Percentiles rank a stretch among this genome's conserved stretches.
Evolutionary conservation across 108 stramenopile species (phyloP).

Genomic region (Cyclotella kingstonii): DNA sequence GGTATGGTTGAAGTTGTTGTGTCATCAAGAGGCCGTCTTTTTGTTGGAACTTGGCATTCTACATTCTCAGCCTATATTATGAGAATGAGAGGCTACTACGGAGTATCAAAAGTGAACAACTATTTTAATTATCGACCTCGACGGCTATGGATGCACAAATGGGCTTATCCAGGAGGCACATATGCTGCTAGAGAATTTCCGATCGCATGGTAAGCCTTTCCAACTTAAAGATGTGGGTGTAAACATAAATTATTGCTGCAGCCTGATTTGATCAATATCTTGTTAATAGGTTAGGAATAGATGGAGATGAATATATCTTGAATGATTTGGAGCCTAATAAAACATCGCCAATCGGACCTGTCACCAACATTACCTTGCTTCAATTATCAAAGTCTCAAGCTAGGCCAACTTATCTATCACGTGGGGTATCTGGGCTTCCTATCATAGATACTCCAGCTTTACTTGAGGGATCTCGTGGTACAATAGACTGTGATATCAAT

Average conservation of each 20-base stretch:
- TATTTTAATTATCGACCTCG: constrained; percentile 63
- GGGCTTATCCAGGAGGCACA: constrained; percentile 55
- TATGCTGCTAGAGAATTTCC: constrained; percentile 70
- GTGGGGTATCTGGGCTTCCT: constrained; percentile 70
- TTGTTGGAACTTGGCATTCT: constrained; percentile 92
- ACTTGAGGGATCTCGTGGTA: constrained; percentile 61
- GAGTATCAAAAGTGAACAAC: constrained; percentile 61
- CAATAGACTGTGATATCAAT: constrained; percentile 59
- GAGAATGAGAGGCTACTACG: constrained; percentile 78
- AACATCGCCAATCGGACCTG: constrained; percentile 32
- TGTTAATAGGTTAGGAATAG: constrained; percentile 49
- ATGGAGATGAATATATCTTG: constrained; percentile 50
- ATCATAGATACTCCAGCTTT: constrained; percentile 76
- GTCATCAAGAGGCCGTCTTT: constrained; percentile 77
- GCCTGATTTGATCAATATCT: too few species aligned
- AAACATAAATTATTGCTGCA: too few species aligned
- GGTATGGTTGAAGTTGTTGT: constrained; percentile 94
- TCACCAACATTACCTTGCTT: constrained; percentile 28
- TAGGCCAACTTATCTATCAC: constrained; percentile 46
- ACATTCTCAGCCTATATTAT: constrained; percentile 95
- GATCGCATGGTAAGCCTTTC: constrained; percentile 54
- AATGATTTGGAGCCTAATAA: constrained; percentile 38
- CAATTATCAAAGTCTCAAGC: constrained; percentile 8
- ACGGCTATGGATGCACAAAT: constrained; percentile 51
- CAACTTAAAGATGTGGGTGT: too few species aligned